phyloP scores from a whole-genome alignment of 164 flowering plant genomes.

The Magnolia sinica region DNA sequence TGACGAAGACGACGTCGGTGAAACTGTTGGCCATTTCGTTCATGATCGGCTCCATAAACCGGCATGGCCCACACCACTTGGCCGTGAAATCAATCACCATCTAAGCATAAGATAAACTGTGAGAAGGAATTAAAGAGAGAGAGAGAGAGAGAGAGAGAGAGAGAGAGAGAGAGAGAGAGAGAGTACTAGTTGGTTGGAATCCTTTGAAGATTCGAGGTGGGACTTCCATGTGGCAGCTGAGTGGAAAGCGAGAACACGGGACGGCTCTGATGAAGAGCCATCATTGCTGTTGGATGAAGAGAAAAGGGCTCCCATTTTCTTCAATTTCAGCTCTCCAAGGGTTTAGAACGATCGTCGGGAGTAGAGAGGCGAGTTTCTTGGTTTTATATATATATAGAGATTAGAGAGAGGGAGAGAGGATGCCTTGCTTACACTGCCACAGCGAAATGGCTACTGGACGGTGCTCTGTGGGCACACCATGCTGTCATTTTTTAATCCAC shows the following conservation, averaged over 20 bases:
- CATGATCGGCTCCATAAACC: slow-evolving; percentile 43
- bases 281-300: background rate
- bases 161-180: background rate
- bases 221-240: background rate
- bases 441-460: too few species aligned
- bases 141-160: background rate
- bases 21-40: slow-evolving; percentile 41
- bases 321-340: background rate
- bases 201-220: slow-evolving; percentile 4
- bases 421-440: too few species aligned
- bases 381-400: background rate
- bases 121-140: too few species aligned
- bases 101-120: slow-evolving; percentile 15
- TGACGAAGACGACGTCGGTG: slow-evolving; percentile 52
- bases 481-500: too few species aligned
- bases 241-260: slow-evolving; percentile 4
- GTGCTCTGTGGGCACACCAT: too few species aligned
- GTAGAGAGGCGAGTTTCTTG: background rate
- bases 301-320: slow-evolving; percentile 1
- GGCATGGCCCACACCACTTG: slow-evolving; percentile 73
- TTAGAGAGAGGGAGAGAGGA: too few species aligned
- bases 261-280: background rate
- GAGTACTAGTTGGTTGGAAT: slow-evolving; percentile 2
- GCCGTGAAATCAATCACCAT: slow-evolving; percentile 69
- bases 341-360: background rate